A percentile compares a stretch with the other conserved stretches of the same genome.
phyloP scores from a whole-genome alignment of 1,139 yeast species.

The Saccharomyces hybrid region DNA sequence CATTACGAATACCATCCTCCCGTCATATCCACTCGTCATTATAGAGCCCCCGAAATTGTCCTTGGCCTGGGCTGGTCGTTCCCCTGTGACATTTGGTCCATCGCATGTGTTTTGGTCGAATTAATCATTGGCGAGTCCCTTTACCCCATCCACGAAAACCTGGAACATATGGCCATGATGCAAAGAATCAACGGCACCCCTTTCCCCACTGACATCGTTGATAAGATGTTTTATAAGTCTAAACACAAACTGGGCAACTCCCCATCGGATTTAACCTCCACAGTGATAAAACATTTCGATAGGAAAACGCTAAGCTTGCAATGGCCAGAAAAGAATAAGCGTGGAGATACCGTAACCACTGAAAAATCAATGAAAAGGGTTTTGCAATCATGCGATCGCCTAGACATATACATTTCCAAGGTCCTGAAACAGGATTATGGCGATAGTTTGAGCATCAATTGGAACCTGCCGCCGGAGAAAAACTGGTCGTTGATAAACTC shows the following conservation, averaged over 20 bases:
- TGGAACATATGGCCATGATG: conserved; percentile 94
- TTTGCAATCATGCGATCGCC: conserved; percentile 25
- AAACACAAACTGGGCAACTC: conserved; percentile 28
- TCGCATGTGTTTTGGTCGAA: conserved; percentile 91
- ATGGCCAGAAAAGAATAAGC: conserved; percentile 30
- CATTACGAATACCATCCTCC: conserved; percentile 90
- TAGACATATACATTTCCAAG: conserved; percentile 26
- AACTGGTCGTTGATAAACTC: conserved; percentile 26
- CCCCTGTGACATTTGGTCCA: conserved; percentile 94
- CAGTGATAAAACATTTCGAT: conserved; percentile 30
- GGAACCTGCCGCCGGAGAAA: conserved; percentile 28
- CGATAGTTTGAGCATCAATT: conserved; percentile 24
- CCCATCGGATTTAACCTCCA: conserved; percentile 28
- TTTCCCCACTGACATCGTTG: conserved; percentile 26
- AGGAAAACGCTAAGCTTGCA: conserved; percentile 16
- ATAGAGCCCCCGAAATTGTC: conserved; percentile 95
- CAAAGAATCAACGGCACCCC: conserved; percentile 50
- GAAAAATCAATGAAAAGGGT: conserved; percentile 29
- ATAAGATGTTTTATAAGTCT: conserved; percentile 29
- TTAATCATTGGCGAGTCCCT: conserved; percentile 91
- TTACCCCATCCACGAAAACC: conserved; percentile 89
- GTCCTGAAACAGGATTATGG: conserved; percentile 25
- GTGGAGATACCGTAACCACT: conserved; percentile 25
- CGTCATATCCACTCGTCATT: conserved; percentile 90
- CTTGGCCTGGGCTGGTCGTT: conserved; percentile 88